Conservation (phyloP, 192 early-diverging fungal species). For the Coemansia sp. region DNA sequence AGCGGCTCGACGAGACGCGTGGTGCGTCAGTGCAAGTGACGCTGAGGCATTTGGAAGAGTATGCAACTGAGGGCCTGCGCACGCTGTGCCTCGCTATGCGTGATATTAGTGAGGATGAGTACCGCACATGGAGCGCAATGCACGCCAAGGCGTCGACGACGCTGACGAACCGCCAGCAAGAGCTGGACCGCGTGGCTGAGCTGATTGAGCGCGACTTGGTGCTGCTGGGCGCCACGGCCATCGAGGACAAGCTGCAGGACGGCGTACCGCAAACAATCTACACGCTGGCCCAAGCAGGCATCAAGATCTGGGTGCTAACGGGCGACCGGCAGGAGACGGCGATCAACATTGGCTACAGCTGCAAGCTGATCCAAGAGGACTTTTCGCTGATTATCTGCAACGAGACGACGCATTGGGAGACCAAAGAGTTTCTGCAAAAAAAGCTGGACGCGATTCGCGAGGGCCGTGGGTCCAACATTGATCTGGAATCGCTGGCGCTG, state of each 20-base stretch:
- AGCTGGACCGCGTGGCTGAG: conserved; percentile 91
- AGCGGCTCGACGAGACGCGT: conserved; percentile 71
- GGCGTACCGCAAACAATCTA: conserved; percentile 98
- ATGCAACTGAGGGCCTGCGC: conserved; percentile 92
- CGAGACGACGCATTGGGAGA: conserved; percentile 86
- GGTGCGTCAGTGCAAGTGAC: conserved; percentile 67
- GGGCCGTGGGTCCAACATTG: conserved; percentile 48
- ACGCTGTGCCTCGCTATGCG: conserved; percentile 96
- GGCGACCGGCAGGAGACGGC: conserved; percentile 98
- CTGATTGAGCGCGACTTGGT: conserved; percentile 92
- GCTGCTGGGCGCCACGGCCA: conserved; percentile 94
- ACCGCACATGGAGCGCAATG: conserved; percentile 74
- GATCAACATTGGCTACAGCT: conserved; percentile 97
- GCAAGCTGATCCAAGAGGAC: conserved; percentile 94
- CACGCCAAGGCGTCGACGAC: conserved; percentile 89
- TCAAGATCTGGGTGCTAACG: conserved; percentile 97
- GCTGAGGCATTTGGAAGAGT: conserved; percentile 84
- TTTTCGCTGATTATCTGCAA: conserved; percentile 95
- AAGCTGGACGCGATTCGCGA: conserved; percentile 80
- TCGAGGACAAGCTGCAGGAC: conserved; percentile 98
- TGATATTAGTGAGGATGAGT: conserved; percentile 86
- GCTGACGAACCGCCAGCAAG: conserved; percentile 81
- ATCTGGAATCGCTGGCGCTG: conserved; percentile 76
- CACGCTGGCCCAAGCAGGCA: conserved; percentile 90
- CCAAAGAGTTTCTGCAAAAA: conserved; percentile 86